Evolutionary conservation across 208 protist species (phyloP).

Genomic region (Chromosphaera perkinsii): DNA sequence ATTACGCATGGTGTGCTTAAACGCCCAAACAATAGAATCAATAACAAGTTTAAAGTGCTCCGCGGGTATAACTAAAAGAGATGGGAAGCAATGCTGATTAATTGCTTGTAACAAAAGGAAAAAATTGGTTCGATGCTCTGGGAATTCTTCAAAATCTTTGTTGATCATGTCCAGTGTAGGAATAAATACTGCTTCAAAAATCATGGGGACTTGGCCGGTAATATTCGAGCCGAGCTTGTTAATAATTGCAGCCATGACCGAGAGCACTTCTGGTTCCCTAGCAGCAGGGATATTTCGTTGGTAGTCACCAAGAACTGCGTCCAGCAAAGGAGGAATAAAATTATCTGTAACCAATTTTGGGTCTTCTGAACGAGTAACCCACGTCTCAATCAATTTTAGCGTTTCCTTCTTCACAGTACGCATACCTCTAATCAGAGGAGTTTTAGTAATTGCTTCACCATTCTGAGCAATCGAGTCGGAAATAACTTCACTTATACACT

Average conservation of each 20-base stretch:
- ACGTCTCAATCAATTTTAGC: constrained; percentile 83
- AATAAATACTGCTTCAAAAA: constrained; percentile 91
- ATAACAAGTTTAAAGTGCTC: constrained; percentile 78
- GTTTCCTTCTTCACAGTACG: constrained; percentile 89
- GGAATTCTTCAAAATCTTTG: constrained; percentile 86
- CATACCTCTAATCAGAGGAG: constrained; percentile 59
- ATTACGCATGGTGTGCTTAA: constrained; percentile 91
- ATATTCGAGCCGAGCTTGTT: constrained; percentile 71
- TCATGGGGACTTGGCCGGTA: constrained; percentile 73
- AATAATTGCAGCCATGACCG: constrained; percentile 76
- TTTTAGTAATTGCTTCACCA: constrained; percentile 32
- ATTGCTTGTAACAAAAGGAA: constrained; percentile 91
- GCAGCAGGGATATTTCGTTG: constrained; percentile 70
- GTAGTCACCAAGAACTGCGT: constrained; percentile 92
- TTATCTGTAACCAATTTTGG: constrained; percentile 59
- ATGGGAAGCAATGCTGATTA: constrained; percentile 64
- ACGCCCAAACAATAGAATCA: constrained; percentile 90
- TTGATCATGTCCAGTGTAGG: constrained; percentile 95
- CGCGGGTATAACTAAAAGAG: constrained; percentile 53
- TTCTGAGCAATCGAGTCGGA: constrained; percentile 43
- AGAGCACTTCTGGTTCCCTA: constrained; percentile 86
- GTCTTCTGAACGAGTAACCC: constrained; percentile 77
- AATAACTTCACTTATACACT: constrained; percentile 71
- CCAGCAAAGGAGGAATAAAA: constrained; percentile 80
- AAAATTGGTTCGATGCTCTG: constrained; percentile 92